Evolutionary conservation across 2,329 filamentous ascomycete species (phyloP), one percentile per base, ranked within the genome.

Genomic region (Diaporthe caulivora): DNA sequence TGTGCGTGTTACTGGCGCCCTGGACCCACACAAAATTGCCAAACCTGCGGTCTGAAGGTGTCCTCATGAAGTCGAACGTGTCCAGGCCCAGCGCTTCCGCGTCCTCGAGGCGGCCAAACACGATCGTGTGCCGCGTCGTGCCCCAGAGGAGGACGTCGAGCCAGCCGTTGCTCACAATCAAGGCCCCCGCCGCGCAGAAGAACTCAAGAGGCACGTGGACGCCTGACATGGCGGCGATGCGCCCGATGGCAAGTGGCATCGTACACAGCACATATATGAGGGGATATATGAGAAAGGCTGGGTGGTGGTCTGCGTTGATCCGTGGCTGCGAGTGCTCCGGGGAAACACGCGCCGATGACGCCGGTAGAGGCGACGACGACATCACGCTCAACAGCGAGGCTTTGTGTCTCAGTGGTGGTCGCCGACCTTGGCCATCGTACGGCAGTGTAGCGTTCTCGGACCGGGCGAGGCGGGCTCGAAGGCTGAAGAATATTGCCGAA

Each of bases 241-340:
- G 86, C n/a, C 89, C 88, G 0, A 88, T 83, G 15, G 89, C 90
- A 2, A 92, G 82, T 0, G 91, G 91, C 0, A 90, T 83, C 0
- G 90, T 92, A 79, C 90, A 90, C 29, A 91, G 72, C 42, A 91
- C 84, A 78, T 92, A 92, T 75, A 92, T 88, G 70, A 91, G 76
- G 0, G 91, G 91, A 76, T 92, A 92, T 9, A 90, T 82, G 44
- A 91, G 88, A 76, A 92, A 87, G 42, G 86, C 82, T 0, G 81
- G 82, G 71, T 83, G 81, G 70, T 80, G 76, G 64, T 77, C 74
- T n/a, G 54, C 65, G 11, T 49, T 53, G 44, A 70, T 31, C 31
- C 54, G 54, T 3, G 62, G 17, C 18, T n/a, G 29, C 29, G 24
- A 34, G 2, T 40, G 17, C 1, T 7, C n/a, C 0, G 21, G 17